Base-by-base conservation (phyloP, 2,329 filamentous ascomycete species). In the Colletotrichum euphorbiae region DNA sequence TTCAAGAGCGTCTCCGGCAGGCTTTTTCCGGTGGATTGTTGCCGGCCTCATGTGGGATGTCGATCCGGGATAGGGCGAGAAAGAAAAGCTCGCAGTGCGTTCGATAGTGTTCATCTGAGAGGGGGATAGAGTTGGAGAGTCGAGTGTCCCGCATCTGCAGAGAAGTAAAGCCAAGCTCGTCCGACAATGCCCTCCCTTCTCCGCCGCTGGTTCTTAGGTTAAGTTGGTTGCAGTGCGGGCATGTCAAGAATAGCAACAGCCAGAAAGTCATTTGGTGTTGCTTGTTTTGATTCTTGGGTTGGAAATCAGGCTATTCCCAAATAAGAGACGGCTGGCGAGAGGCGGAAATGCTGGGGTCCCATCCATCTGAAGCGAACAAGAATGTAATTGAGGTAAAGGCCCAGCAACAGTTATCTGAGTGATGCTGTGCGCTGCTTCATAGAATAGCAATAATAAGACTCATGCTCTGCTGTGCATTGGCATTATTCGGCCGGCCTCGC, bases 1-100 rank as follows among this genome's bases (percentile, higher is more conserved):
- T 69, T 67, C 62, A 52, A 62, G 28, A 57, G 42, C 50, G 67
- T 69, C 56, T 69, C 67, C 66, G 42, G 62, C 66, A 56, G 50
- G 51, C 62, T 61, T 61, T 42, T 56, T 56, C 24, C 33, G 51
- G 40, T 51, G 43, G 55, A 45, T 45, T 28, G 51, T 62, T 52
- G 54, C 31, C 60, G 33, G 50, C 42, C 12, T 36, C 28, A 19
- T 55, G n/a, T 36, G 31, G 38, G 52, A 28, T 38, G 60, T 31
- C 38, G 50, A 38, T 50, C 33, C 38, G 15, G 55, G 66, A 56
- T 48, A 24, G 15, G 62, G 66, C 38, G 46, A 33, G 45, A 19
- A 24, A 43, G 36, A 19, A 15, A 60, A 21, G 28, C 48, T 31
- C 38, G 46, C 9, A 38, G 24, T 19, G 42, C n/a, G 42, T 46